A percentile compares a stretch with the other conserved stretches of the same genome.
Conservation (phyloP, 2,329 filamentous ascomycete species). For the Aureobasidium sp. region DNA sequence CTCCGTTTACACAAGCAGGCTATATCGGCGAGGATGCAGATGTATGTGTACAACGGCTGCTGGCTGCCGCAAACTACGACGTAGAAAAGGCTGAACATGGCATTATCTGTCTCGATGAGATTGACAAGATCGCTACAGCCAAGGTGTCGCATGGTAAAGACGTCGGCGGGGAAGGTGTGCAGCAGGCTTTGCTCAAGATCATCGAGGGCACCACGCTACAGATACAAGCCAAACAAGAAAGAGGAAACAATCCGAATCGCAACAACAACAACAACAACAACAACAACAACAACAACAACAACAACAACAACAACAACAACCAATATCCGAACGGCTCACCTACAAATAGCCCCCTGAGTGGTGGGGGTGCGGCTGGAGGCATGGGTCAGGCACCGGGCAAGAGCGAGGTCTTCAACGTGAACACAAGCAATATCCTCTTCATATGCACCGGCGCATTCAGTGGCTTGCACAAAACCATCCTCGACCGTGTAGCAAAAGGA, state of each 20-base stretch:
- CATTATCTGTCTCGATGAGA: conserved; percentile 92
- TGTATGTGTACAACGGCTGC: conserved; percentile 78
- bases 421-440: conserved; percentile 94
- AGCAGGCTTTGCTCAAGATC: conserved; percentile 90
- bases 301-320: conserved; percentile 3
- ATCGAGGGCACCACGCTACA: conserved; percentile 93
- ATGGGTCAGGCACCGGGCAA: conserved; percentile 33
- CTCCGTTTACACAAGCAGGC: conserved; percentile 88
- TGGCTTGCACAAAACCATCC: conserved; percentile 76
- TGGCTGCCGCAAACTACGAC: conserved; percentile 86
- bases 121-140: conserved; percentile 90
- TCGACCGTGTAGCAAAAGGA: conserved; percentile 76
- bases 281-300: too few relatives aligned
- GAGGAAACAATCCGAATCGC: conserved; percentile 30
- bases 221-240: conserved; percentile 75
- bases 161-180: conserved; percentile 91
- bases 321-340: conserved; percentile 20
- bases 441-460: conserved; percentile 95
- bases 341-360: conserved; percentile 30
- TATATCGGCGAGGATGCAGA: conserved; percentile 99
- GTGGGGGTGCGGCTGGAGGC: conserved; percentile 21
- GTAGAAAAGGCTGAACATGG: conserved; percentile 76
- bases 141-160: conserved; percentile 85
- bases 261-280: too few relatives aligned
- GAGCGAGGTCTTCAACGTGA: conserved; percentile 60